Base-by-base conservation (phyloP, 1,284 basidiomycete genomes). In the Ceratobasidium sp. region DNA sequence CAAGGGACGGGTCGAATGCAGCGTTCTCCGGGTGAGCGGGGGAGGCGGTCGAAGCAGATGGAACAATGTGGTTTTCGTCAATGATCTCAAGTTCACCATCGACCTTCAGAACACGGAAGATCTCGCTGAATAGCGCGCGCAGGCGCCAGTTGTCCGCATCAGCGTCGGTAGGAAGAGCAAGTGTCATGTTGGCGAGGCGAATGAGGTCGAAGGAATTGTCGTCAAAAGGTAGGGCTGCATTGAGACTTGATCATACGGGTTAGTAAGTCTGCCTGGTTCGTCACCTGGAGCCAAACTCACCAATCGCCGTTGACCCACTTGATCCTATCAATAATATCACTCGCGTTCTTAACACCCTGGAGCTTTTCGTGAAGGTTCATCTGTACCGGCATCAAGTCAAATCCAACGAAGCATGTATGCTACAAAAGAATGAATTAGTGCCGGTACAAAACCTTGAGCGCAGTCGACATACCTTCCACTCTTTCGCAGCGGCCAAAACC, bases 61-160 rank as follows among this genome's bases (percentile, higher is more conserved):
- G 69, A 33, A 62, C 56, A 11, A 27, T 47, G 57, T 72, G 69
- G 27, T 72, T 60, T 47, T 72, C 69, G 24, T 72, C 69, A 72
- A 72, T 72, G n/a, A 72, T 41, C 45, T 72, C 69, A 41, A 72
- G 51, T 29, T 72, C 69, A 29, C 69, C 69, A 27, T 72, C 57
- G 33, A 72, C 69, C 31, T 72, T 72, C 45, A 72, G 69, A 41
- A 72, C 48, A n/a, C 69, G 69, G 57, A 72, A 72, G 56, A 72
- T 72, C 24, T 72, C 69, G 56, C 54, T 41, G 33, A 72, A 72
- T 15, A 72, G 57, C 29, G 44, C 48, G n/a, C 69, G 69, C 47
- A 72, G 29, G 22, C 69, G 69, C 54, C 57, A 60, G 47, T 72
- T 72, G 47, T 72, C 53, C 17, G 41, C 36, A 6, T 72, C 57